These are phyloP conservation scores for Martensiomyces pterosporus DNA, from an alignment of 192 early-diverging fungal species.

Conservation along the genomic window DNA sequence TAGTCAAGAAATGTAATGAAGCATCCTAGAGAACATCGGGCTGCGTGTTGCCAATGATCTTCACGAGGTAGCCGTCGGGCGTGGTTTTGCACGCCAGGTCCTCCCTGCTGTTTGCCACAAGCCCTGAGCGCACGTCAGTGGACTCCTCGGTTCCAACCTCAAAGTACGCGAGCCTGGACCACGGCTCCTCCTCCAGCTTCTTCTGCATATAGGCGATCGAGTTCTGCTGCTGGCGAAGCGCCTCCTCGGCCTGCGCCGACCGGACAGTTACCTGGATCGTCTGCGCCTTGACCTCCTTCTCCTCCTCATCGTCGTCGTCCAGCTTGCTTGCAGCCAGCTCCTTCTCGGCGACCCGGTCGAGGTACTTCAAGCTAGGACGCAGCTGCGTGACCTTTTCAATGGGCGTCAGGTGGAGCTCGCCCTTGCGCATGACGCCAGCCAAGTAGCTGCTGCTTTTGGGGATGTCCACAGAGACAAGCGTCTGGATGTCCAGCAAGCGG, in stretches of 20 bases:
- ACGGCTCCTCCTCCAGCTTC: slow-evolving; percentile 67
- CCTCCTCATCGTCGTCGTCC: slow-evolving; percentile 67
- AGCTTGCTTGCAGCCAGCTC: slow-evolving; percentile 58
- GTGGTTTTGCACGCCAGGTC: slow-evolving; percentile 22
- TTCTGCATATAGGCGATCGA: slow-evolving; percentile 54
- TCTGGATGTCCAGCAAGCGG: slow-evolving; percentile 75
- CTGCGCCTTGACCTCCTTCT: slow-evolving; percentile 37
- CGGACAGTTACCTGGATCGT: slow-evolving; percentile 55
- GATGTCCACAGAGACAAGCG: slow-evolving; percentile 68
- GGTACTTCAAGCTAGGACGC: slow-evolving; percentile 82
- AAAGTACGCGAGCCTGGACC: slow-evolving; percentile 64
- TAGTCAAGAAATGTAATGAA: neutral
- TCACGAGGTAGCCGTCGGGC: slow-evolving; percentile 32
- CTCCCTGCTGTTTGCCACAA: slow-evolving; percentile 30
- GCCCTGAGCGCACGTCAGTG: slow-evolving; percentile 3
- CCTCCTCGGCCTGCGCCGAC: slow-evolving; percentile 59
- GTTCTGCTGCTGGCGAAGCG: slow-evolving; percentile 55
- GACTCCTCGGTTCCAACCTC: slow-evolving; percentile 47
- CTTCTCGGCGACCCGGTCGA: slow-evolving; percentile 88
- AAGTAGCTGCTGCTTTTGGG: slow-evolving; percentile 79
- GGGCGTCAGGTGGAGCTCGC: slow-evolving; percentile 86
- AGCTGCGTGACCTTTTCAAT: slow-evolving; percentile 72
- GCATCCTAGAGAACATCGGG: slow-evolving; percentile 14
- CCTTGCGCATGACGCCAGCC: slow-evolving; percentile 71
- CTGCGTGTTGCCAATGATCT: slow-evolving; percentile 34